Evolutionary conservation across 306 rosid genomes (phyloP).

Genomic region (Datisca glomerata): DNA sequence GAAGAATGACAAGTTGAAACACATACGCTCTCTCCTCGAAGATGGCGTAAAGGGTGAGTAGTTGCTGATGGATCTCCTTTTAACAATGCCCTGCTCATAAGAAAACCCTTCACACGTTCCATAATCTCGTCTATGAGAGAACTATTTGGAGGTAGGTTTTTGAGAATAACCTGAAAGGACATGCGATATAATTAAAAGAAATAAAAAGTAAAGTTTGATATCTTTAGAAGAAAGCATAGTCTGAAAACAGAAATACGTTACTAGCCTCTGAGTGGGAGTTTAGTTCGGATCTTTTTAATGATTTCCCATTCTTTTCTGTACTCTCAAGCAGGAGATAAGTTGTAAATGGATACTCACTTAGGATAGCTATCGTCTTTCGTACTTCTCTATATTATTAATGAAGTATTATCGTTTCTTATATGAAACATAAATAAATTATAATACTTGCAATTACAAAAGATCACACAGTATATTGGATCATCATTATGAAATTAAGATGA

Average conservation of each 20-base stretch:
- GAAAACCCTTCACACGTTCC: constrained; percentile 71
- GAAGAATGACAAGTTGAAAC: constrained; percentile 4
- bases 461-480: too few species aligned
- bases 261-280: too few species aligned
- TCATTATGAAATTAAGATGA: too few species aligned
- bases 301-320: too few species aligned
- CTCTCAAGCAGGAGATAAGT: too few species aligned
- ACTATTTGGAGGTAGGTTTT: constrained; percentile 85
- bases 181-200: constrained; percentile 15
- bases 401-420: too few species aligned
- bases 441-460: too few species aligned
- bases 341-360: too few species aligned
- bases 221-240: neutral
- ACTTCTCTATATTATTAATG: too few species aligned
- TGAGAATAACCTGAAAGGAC: constrained; percentile 57
- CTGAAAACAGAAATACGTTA: constrained; percentile 1
- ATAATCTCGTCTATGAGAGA: constrained; percentile 69
- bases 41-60: constrained; percentile 50
- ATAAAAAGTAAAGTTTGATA: neutral
- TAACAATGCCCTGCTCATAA: constrained; percentile 66
- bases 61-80: constrained; percentile 58
- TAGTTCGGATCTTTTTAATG: too few species aligned
- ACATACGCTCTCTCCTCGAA: constrained; percentile 65
- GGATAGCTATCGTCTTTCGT: too few species aligned
- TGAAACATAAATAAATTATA: too few species aligned